Percentiles rank a stretch among this genome's conserved stretches.
Conservation (phyloP, 163 green algal species). For the Botryococcus braunii region DNA sequence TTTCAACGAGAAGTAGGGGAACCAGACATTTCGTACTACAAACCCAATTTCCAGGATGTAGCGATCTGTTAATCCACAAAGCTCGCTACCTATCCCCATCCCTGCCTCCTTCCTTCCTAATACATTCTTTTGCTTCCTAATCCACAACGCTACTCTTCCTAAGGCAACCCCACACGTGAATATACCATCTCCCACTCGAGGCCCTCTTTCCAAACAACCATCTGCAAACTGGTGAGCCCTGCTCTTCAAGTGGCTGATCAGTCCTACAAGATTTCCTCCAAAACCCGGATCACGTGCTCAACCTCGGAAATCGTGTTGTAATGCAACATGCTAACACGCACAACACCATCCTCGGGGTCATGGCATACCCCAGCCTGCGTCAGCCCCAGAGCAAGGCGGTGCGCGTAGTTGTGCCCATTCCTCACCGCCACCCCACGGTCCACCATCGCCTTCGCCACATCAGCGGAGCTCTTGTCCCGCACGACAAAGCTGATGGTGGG, state of each 20-base stretch:
- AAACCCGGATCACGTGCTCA: conserved; percentile 10
- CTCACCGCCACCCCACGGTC: conserved; percentile 15
- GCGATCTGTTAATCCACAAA: too few species aligned
- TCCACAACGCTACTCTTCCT: too few species aligned
- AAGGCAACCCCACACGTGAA: too few species aligned
- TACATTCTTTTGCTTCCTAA: too few species aligned
- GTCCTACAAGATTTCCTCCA: conserved; percentile 10
- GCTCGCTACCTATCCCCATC: too few species aligned
- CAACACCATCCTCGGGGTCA: conserved; percentile 24
- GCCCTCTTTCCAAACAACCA: too few species aligned
- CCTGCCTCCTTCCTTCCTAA: too few species aligned
- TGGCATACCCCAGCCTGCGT: background rate
- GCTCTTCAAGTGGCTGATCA: background rate
- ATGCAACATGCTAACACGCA: conserved; percentile 30
- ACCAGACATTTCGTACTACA: too few species aligned
- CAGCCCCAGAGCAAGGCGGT: conserved; percentile 14
- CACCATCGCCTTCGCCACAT: background rate
- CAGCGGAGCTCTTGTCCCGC: background rate
- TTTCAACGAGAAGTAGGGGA: too few species aligned
- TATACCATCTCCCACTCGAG: too few species aligned
- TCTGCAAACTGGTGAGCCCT: too few species aligned
- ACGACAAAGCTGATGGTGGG: conserved; percentile 16
- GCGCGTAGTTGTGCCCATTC: conserved; percentile 27
- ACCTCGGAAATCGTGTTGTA: conserved; percentile 36
- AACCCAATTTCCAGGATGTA: too few species aligned